Percentiles rank a stretch among this genome's conserved stretches.
phyloP scores from a whole-genome alignment of 805 yeast genomes.

The Komagataella ulmi region DNA sequence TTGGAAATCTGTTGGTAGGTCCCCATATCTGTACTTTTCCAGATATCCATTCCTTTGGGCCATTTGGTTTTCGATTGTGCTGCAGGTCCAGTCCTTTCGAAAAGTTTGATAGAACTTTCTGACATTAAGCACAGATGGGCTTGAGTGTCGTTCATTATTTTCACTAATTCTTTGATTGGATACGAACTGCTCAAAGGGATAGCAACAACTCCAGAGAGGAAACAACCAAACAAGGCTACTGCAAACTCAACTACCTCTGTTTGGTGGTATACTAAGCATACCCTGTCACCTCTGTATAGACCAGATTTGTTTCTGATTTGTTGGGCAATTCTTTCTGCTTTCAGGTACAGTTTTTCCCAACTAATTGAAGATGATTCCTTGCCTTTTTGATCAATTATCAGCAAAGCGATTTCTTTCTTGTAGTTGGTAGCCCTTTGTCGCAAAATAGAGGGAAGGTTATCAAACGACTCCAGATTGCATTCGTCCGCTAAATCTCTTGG shows the following conservation, averaged over 20 bases:
- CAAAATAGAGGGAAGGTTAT: slow-evolving; percentile 58
- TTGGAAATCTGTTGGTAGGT: slow-evolving; percentile 43
- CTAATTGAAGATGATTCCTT: slow-evolving; percentile 65
- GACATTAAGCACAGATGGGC: slow-evolving; percentile 72
- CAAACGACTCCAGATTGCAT: slow-evolving; percentile 28
- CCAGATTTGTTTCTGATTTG: slow-evolving; percentile 58
- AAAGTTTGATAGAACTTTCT: slow-evolving; percentile 60
- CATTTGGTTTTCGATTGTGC: slow-evolving; percentile 37
- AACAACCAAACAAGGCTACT: slow-evolving; percentile 80
- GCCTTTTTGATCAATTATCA: slow-evolving; percentile 64
- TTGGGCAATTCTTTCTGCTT: slow-evolving; percentile 81
- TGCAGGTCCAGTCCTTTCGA: slow-evolving; percentile 46
- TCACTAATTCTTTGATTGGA: slow-evolving; percentile 54
- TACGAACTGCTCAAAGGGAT: slow-evolving; percentile 79
- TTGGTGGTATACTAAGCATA: slow-evolving; percentile 71
- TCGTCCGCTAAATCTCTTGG: slow-evolving; percentile 36
- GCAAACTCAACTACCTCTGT: slow-evolving; percentile 77
- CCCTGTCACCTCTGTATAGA: slow-evolving; percentile 70
- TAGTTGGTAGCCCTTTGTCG: slow-evolving; percentile 59
- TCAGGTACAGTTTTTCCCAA: slow-evolving; percentile 80
- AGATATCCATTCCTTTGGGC: slow-evolving; percentile 63
- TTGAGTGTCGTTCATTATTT: slow-evolving; percentile 60
- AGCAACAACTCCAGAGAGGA: slow-evolving; percentile 87
- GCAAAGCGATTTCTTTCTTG: slow-evolving; percentile 56
- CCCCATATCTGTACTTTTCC: slow-evolving; percentile 86